These are phyloP conservation scores for Penicillium sp. DNA, from an alignment of 2,329 filamentous ascomycete species.

Conservation along the genomic window DNA sequence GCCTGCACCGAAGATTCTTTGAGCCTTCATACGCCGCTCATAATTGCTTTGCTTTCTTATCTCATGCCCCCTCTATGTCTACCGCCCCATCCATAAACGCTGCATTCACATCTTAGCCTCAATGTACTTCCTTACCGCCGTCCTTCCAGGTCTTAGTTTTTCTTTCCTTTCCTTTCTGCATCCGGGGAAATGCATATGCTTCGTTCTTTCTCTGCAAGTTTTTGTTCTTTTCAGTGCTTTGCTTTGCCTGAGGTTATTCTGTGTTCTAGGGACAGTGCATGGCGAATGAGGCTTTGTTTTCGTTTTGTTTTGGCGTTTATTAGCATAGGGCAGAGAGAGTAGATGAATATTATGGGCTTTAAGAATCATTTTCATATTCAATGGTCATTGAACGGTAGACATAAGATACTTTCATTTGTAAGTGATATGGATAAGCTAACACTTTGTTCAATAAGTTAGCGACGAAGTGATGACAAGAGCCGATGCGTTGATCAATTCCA, in stretches of 20 bases:
- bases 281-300: conserved; percentile 14
- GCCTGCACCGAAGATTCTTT: neutral
- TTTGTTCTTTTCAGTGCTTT: neutral
- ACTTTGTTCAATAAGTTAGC: no score
- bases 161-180: neutral
- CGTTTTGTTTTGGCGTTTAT: neutral
- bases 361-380: neutral
- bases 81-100: neutral
- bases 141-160: neutral
- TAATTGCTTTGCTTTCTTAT: neutral
- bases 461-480: neutral
- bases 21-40: neutral
- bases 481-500: no score
- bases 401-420: no score
- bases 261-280: conserved; percentile 11
- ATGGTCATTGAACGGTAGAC: no score
- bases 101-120: neutral
- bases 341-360: conserved; percentile 9
- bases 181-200: neutral
- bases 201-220: neutral
- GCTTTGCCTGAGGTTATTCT: neutral
- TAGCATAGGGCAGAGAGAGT: conserved; percentile 14
- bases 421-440: no score
- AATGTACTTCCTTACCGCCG: neutral
- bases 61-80: conserved; percentile 2